Base-by-base conservation (phyloP, 108 stramenopile genomes). In the Poteriospumella lacustris region DNA sequence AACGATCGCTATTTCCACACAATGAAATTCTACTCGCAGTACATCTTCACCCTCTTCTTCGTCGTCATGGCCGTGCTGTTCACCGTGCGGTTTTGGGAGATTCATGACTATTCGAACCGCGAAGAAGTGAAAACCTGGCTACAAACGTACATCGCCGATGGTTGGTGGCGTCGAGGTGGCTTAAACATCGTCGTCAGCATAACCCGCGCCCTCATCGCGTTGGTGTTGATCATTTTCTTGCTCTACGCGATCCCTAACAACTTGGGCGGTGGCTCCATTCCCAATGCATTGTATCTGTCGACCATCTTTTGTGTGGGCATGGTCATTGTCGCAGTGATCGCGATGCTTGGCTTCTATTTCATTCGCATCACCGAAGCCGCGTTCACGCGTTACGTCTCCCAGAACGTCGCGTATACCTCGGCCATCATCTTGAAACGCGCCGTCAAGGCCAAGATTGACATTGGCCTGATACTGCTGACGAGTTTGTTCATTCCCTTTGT, bases 371-470 rank as follows among this genome's bases (percentile, higher is more conserved):
- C 70, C 26, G 70, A 73, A 42, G 19, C 5, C 40, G 33, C 41
- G 19, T 73, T 73, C 36, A 3, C 9, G 19, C 70, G 47, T 15
- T 73, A 73, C 42, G 70, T 73, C 3, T 42, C 40, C 5, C 70
- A 73, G 42, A 73, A 73, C 24, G 70, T 73, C 12, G 15, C 43
- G 5, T 73, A 73, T 33, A 73, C 70, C 36, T 73, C 70, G 26
- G 15, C 33, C 3, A 73, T 73, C 5, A 73, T 73, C 31, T 56
- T 73, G 33, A 73, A 73, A 73, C 70, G 70, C 31, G 70, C 47
- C 3, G 47, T 73, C 9, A 73, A 73, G 42, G 47, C 44, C 5
- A 73, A 73, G 47, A 33, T 73, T 42, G 70, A 73, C n/a, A 33
- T 73, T 9, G 47, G 12, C 12, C 9, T 73, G 36, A 9, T 44